Evolutionary conservation across 352 stramenopile species (phyloP).

Genomic region (Peronospora belbahrii): DNA sequence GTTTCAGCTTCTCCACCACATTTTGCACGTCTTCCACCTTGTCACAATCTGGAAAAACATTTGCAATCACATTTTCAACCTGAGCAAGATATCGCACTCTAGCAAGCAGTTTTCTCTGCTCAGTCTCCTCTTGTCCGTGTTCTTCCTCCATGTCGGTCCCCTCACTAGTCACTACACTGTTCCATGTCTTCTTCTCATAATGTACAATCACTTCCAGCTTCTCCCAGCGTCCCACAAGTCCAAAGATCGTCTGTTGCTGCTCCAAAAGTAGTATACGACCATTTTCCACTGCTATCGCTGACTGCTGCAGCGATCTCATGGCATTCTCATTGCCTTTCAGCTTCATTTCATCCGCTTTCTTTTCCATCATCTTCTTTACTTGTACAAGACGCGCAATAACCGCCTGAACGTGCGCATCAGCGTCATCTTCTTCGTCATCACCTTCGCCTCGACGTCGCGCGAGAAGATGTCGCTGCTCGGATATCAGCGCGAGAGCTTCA

Average conservation of each 20-base stretch:
- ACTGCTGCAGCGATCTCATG: constrained; percentile 44
- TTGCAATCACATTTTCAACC: constrained; percentile 12
- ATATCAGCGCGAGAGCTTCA: constrained; percentile 40
- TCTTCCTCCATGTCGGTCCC: background rate
- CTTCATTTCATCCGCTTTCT: constrained; percentile 77
- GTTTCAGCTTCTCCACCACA: constrained; percentile 5
- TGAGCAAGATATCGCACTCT: constrained; percentile 15
- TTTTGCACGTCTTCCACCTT: constrained; percentile 10
- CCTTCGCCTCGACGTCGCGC: constrained; percentile 20
- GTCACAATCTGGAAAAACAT: constrained; percentile 13
- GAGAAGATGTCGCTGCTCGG: constrained; percentile 49
- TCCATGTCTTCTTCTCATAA: background rate
- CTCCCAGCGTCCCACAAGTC: constrained; percentile 29
- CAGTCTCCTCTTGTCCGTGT: constrained; percentile 8
- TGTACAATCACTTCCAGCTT: constrained; percentile 8
- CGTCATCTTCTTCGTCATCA: constrained; percentile 15
- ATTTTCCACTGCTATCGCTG: constrained; percentile 32
- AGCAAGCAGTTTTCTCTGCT: constrained; percentile 6
- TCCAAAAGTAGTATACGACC: constrained; percentile 29
- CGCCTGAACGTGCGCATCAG: constrained; percentile 26
- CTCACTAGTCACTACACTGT: constrained; percentile 3
- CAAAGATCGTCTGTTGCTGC: constrained; percentile 45
- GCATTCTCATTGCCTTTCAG: constrained; percentile 55
- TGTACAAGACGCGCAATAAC: constrained; percentile 26
- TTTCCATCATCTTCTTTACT: constrained; percentile 52